Evolutionary conservation across 768 basidiomycete genomes (phyloP).

Genomic region (Boletus rubropictus): DNA sequence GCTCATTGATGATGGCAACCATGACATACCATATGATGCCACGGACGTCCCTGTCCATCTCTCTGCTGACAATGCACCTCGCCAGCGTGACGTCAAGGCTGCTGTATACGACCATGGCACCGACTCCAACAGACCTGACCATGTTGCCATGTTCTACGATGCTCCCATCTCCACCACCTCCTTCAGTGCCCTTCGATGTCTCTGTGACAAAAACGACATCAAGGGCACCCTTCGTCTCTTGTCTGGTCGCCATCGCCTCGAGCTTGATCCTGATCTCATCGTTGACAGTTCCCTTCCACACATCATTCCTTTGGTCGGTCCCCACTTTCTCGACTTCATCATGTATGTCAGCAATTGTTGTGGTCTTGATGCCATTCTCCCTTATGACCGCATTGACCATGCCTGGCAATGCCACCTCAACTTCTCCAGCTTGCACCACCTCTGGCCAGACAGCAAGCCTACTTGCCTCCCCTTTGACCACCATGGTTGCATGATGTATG

Average conservation of each 20-base stretch:
- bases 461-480: background rate
- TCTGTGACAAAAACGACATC: background rate
- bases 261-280: background rate
- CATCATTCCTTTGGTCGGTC: background rate
- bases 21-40: background rate
- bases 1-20: background rate
- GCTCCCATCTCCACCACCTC: background rate
- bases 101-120: background rate
- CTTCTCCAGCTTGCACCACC: accelerated
- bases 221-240: background rate
- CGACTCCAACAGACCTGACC: background rate
- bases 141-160: background rate
- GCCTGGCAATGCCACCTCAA: background rate
- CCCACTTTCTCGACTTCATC: background rate
- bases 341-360: background rate
- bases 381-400: background rate
- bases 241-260: background rate
- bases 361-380: background rate
- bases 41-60: background rate
- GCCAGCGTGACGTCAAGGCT: background rate
- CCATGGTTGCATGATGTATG: background rate
- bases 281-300: background rate
- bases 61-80: background rate
- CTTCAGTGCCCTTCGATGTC: background rate
- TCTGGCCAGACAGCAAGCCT: background rate